Evolutionary conservation across 2,329 filamentous ascomycete genomes (phyloP), one percentile per base, ranked within the genome.

Genomic region (Geosmithia morbida): DNA sequence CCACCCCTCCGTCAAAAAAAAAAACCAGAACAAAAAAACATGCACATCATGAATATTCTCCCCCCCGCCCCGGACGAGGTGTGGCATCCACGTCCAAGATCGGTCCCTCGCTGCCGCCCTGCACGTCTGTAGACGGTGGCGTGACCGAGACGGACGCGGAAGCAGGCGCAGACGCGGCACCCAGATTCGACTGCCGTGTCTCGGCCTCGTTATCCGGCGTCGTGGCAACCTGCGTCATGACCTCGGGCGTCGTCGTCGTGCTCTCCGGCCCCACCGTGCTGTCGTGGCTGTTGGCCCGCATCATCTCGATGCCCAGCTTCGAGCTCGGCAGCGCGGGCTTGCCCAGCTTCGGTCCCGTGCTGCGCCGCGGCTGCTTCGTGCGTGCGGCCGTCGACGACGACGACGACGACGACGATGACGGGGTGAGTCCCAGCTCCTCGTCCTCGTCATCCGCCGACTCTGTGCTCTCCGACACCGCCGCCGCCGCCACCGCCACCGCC

Each of bases 371-470:
- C 63, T 83, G 64, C 66, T 62, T 63, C 8, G 66, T 63, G 22
- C 59, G 55, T 2, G 54, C 56, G 22, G 22, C 22, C 22, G 22
- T 26, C 4, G 22, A 26, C 22, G 22, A 26, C 8, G 22, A 26
- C 22, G 22, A 26, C 22, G 22, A 26, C 22, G 22, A 26, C 22
- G 22, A 26, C 1, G 57, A 71, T 10, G 33, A 37, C 6, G 33
- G 14, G 3, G 18, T 40, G 19, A 47, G 43, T 7, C 86, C 88
- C 5, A 94, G 72, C 57, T 95, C 90, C 50, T 96, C 89, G 53
- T 96, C 90, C 64, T 96, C 90, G 55, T 96, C 90, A 56, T 96
- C 90, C 4, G 89, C 89, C 29, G 87, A 94, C 57, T 96, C 90
- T 48, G 70, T 77, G 37, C 85, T 81, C 55, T 94, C 87, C 39